Evolutionary conservation across 2,329 filamentous ascomycete genomes (phyloP), one percentile per base, ranked within the genome.

Genomic region (Tolypocladium cylindrosporum): DNA sequence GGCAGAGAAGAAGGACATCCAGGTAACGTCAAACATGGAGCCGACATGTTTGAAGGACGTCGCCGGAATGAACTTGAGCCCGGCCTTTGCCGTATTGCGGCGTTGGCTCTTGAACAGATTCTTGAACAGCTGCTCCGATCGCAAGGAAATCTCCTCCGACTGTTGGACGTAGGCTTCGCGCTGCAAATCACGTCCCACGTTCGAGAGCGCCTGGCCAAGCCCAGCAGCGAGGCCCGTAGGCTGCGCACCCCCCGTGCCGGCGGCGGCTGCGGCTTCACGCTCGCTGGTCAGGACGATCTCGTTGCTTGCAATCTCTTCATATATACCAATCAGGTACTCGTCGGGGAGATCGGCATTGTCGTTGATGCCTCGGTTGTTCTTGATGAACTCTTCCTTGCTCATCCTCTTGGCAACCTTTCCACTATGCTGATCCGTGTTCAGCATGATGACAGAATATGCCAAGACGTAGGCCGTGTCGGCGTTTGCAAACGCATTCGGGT

Each of bases 1-100:
- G 0, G 92, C 92, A 6, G 93, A 97, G 67, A 99, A 88, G 72
- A 97, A 95, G 11, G 93, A 96, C 93, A 97, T 99, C 94, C 94
- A 99, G 0, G 91, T 95, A 31, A 96, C 91, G 66, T 96, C 92
- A 68, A 99, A 97, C 94, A 99, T 99, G 0, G 94, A 91, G 0
- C 94, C 94, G 55, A 97, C 89, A 71, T 99, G 94, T 66, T 91
- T 93, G 70, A 91, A 92, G 0, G 92, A 97, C 1, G 91, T 94
- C 4, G 94, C 94, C 1, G 91, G 89, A 57, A 99, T 95, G 72
- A 94, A 99, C 77, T 86, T 74, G 79, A 87, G 66, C 72, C 85
- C 75, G 69, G 82, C 70, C 64, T 88, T 88, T 48, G 88, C 77
- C 1, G 90, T 85, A 60, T 90, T 94, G 66, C 86, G 87, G 55